phyloP scores from a whole-genome alignment of 2,329 filamentous ascomycete species.

The Beauveria asiatica region DNA sequence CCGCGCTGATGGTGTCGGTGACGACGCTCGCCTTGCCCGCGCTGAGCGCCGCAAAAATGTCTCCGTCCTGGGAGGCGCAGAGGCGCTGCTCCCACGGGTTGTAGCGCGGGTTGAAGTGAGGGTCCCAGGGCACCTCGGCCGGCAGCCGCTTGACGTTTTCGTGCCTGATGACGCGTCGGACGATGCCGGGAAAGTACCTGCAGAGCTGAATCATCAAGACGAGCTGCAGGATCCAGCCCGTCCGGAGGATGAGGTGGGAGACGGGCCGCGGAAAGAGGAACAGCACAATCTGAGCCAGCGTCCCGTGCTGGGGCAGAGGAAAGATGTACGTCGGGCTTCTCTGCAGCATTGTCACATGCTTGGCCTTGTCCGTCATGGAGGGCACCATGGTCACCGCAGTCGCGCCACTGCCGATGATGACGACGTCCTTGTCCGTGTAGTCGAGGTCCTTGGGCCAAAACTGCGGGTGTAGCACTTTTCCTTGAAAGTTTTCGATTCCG shows the following conservation, averaged over 20 bases:
- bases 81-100: slow-evolving; percentile 61
- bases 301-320: slow-evolving; percentile 37
- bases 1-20: slow-evolving; percentile 36
- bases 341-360: slow-evolving; percentile 60
- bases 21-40: slow-evolving; percentile 31
- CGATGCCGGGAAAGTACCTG: slow-evolving; percentile 36
- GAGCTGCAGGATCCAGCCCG: slow-evolving; percentile 38
- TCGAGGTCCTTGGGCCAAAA: slow-evolving; percentile 64
- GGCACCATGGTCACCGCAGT: slow-evolving; percentile 60
- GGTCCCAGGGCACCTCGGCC: slow-evolving; percentile 35
- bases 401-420: slow-evolving; percentile 59
- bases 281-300: slow-evolving; percentile 27
- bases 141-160: slow-evolving; percentile 40
- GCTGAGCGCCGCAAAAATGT: slow-evolving; percentile 35
- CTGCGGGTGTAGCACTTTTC: slow-evolving; percentile 55
- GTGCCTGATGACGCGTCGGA: slow-evolving; percentile 34
- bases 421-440: slow-evolving; percentile 54
- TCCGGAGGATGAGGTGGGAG: slow-evolving; percentile 34
- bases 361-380: slow-evolving; percentile 46
- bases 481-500: slow-evolving; percentile 30
- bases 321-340: slow-evolving; percentile 56
- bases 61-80: slow-evolving; percentile 44
- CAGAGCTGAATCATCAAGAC: slow-evolving; percentile 38
- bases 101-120: slow-evolving; percentile 47
- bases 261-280: slow-evolving; percentile 33